phyloP scores from a whole-genome alignment of 495 filamentous ascomycete species.

The Penicillium pulvis region DNA sequence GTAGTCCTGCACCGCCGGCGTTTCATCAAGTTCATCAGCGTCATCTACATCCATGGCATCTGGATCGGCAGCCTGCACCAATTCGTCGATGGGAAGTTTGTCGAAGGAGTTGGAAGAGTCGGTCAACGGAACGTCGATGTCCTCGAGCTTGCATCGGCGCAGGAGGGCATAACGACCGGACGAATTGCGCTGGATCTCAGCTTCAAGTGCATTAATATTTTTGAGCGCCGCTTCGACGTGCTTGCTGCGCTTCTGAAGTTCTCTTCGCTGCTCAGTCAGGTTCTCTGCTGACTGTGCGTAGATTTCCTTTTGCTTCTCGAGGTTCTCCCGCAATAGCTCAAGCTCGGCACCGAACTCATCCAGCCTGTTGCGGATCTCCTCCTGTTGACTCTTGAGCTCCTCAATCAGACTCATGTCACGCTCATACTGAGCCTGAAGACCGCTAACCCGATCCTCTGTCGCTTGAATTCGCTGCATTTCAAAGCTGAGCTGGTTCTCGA shows the following conservation, averaged over 20 bases:
- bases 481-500: slow-evolving; percentile 79
- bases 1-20: slow-evolving; percentile 72
- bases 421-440: slow-evolving; percentile 64
- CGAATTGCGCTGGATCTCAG: slow-evolving; percentile 78
- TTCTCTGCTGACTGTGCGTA: slow-evolving; percentile 70
- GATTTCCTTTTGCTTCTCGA: slow-evolving; percentile 66
- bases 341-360: slow-evolving; percentile 74
- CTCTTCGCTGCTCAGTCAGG: slow-evolving; percentile 76
- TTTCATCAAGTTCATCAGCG: slow-evolving; percentile 46
- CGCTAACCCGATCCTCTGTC: slow-evolving; percentile 68
- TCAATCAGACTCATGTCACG: slow-evolving; percentile 66
- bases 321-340: slow-evolving; percentile 69
- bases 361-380: slow-evolving; percentile 69
- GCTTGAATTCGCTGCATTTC: slow-evolving; percentile 69
- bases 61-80: slow-evolving; percentile 63
- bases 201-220: slow-evolving; percentile 74
- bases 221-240: slow-evolving; percentile 79
- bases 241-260: slow-evolving; percentile 81
- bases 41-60: slow-evolving; percentile 91
- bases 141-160: slow-evolving; percentile 88
- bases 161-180: slow-evolving; percentile 81
- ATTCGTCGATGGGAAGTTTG: slow-evolving; percentile 82
- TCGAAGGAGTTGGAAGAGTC: slow-evolving; percentile 75
- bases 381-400: slow-evolving; percentile 72
- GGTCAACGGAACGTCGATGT: slow-evolving; percentile 81